phyloP scores from a whole-genome alignment of 2,329 filamentous ascomycete genomes.

The Dothideomycetes sp. region DNA sequence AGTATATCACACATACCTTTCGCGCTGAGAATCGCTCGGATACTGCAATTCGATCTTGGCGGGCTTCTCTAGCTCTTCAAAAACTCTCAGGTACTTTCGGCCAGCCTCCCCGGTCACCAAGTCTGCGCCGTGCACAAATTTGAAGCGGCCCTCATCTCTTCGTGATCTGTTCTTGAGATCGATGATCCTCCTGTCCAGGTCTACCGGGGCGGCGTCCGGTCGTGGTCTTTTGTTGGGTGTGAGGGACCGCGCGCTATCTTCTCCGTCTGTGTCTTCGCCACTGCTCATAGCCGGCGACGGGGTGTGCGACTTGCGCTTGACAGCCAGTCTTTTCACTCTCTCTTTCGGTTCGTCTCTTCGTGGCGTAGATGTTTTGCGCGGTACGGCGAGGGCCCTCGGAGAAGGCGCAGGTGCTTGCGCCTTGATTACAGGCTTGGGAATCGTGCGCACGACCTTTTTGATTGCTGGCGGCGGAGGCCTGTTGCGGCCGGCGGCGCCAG shows the following conservation, averaged over 20 bases:
- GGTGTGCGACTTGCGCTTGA: conserved; percentile 24
- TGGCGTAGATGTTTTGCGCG: neutral
- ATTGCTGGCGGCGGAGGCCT: conserved; percentile 3
- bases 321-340: conserved; percentile 14
- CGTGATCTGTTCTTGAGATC: conserved; percentile 3
- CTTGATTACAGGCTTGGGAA: conserved; percentile 1
- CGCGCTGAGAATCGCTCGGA: conserved; percentile 59
- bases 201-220: conserved; percentile 23
- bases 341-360: conserved; percentile 2
- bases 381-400: neutral
- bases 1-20: conserved; percentile 44
- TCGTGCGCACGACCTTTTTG: conserved; percentile 4
- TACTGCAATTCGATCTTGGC: conserved; percentile 59
- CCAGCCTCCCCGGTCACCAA: conserved; percentile 27
- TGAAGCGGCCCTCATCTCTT: conserved; percentile 18
- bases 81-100: conserved; percentile 41
- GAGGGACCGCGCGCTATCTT: conserved; percentile 17
- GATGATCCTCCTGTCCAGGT: conserved; percentile 10
- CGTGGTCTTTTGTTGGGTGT: conserved; percentile 24
- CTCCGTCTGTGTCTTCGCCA: conserved; percentile 20
- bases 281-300: conserved; percentile 19
- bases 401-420: neutral
- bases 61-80: conserved; percentile 28
- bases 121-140: conserved; percentile 29
- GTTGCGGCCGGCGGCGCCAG: conserved; percentile 2